Evolutionary conservation across 495 filamentous ascomycete genomes (phyloP), one percentile per base, ranked within the genome.

Genomic region (Aspergillus nidulans): DNA sequence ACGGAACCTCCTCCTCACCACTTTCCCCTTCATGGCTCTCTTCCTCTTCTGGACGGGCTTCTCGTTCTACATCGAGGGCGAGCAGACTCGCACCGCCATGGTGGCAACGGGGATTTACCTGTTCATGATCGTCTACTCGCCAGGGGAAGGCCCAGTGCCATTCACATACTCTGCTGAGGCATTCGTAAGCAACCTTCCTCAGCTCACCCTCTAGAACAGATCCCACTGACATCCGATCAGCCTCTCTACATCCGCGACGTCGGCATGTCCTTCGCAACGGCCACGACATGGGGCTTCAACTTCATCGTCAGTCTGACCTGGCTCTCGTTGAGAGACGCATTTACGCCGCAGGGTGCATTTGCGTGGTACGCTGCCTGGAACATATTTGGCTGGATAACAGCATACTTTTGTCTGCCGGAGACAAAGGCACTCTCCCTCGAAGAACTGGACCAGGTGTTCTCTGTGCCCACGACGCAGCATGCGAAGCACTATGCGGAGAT

Each of bases 221-320:
- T n/a, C 13, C 39, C 13, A 48, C 24, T 18, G 6, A 48, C 45
- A 18, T 20, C 4, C 25, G 23, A 8, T 21, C 13, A 55, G 52
- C 81, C 80, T 4, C 56, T 81, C 24, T 71, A 84, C 32, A 81
- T 86, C 52, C 80, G 81, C 39, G 85, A 89, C 58, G 70, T 87
- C 25, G 87, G 85, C 15, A 90, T 89, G 86, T 76, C 80, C 0
- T 84, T 80, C 71, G 77, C 75, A 12, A 81, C 76, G 13, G 75
- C 71, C 8, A 81, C 74, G 26, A 70, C 66, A 1, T 79, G 76
- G 76, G 72, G 70, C 48, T 78, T 78, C 55, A 78, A 77, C 47
- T 79, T 80, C 53, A 70, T 84, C 44, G 67, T 86, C 1, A 77
- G 75, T 15, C 69, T 86, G 10, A 84, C 83, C 0, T 84, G 80